phyloP scores from a whole-genome alignment of 352 stramenopile genomes.

The Thalassiosira ordinaria region DNA sequence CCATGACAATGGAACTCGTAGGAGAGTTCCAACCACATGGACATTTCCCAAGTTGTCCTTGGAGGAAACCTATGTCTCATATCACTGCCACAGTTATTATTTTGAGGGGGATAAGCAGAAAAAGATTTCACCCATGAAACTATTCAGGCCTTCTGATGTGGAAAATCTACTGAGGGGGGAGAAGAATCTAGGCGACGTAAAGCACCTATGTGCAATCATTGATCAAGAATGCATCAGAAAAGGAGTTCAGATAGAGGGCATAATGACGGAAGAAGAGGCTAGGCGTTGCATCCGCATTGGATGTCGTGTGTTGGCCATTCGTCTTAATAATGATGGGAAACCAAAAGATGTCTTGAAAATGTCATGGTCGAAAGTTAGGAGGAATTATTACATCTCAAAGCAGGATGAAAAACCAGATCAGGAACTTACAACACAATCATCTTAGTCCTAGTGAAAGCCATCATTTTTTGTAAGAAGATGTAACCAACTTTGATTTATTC shows the following conservation, averaged over 20 bases:
- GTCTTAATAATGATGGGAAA: neutral
- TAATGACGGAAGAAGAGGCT: slow-evolving; percentile 19
- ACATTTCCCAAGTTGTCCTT: neutral
- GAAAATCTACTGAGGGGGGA: neutral
- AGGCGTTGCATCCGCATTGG: neutral
- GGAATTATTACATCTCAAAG: too few relatives aligned
- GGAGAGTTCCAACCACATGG: slow-evolving; percentile 6
- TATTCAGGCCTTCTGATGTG: neutral
- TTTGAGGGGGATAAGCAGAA: neutral
- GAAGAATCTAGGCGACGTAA: neutral
- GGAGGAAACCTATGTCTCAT: slow-evolving; percentile 17
- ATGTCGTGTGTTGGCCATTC: neutral
- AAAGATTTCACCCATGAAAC: neutral
- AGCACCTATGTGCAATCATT: neutral
- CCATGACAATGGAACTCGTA: slow-evolving; percentile 6
- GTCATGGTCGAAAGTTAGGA: too few relatives aligned
- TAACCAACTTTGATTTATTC: too few relatives aligned
- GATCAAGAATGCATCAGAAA: slow-evolving; percentile 7
- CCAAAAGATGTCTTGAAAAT: neutral
- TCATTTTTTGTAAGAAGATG: too few relatives aligned
- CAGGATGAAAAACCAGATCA: too few relatives aligned
- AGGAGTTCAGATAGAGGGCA: slow-evolving; percentile 6
- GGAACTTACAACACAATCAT: too few relatives aligned
- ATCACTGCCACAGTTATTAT: neutral
- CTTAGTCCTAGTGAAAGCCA: too few relatives aligned